These are phyloP conservation scores for Coemansia sp. DNA, from an alignment of 192 early-diverging fungal species.

Conservation along the genomic window DNA sequence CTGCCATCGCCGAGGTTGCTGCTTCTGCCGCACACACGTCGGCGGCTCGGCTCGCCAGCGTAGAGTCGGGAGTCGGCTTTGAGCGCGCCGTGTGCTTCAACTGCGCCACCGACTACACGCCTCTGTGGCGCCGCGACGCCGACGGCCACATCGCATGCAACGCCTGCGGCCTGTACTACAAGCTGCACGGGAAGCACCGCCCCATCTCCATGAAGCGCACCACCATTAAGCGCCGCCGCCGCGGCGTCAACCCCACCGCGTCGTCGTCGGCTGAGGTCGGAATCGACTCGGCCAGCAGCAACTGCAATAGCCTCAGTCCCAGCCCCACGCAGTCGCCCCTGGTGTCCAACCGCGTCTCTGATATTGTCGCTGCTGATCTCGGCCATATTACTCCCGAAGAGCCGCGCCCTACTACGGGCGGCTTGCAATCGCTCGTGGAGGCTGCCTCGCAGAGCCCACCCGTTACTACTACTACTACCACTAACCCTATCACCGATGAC, in stretches of 20 bases:
- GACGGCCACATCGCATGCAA: conserved; percentile 82
- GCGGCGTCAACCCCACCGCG: conserved; percentile 38
- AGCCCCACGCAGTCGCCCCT: conserved; percentile 1
- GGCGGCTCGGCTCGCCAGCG: not conserved
- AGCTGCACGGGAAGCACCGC: conserved; percentile 75
- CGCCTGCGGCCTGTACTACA: conserved; percentile 92
- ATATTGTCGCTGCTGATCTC: not conserved
- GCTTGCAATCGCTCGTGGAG: conserved; percentile 26
- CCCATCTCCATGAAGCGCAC: conserved; percentile 79
- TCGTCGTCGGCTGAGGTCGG: not conserved
- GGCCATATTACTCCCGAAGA: not conserved
- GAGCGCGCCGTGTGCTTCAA: conserved; percentile 61
- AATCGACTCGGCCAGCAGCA: conserved; percentile 7
- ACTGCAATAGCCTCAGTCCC: conserved; percentile 13
- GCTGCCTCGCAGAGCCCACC: conserved; percentile 27
- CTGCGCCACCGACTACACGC: conserved; percentile 73
- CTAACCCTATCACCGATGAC: too few species aligned
- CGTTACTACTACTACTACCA: not conserved
- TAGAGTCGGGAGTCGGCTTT: not conserved
- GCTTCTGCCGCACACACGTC: not conserved
- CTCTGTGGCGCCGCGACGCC: conserved; percentile 77
- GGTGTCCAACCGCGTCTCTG: not conserved
- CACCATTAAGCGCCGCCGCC: conserved; percentile 71
- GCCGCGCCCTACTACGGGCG: not conserved
- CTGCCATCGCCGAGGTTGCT: conserved; percentile 19